These are phyloP conservation scores for Microcyclospora tardicrescens DNA, from an alignment of 2,329 filamentous ascomycete genomes.

Conservation along the genomic window DNA sequence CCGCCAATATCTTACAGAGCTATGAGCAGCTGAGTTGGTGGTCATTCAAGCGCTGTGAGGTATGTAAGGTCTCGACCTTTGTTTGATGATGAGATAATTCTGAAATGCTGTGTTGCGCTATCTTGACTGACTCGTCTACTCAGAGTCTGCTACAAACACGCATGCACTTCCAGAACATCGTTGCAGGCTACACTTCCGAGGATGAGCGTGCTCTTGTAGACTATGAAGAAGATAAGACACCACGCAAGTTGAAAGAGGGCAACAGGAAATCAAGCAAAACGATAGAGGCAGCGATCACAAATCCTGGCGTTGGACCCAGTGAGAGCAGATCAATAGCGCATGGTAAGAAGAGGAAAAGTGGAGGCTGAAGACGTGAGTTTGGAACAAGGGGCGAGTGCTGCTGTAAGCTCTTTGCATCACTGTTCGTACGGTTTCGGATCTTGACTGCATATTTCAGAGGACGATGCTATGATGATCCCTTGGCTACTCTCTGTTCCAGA, in stretches of 20 bases:
- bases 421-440: too few species aligned
- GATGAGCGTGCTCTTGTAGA: constrained; percentile 10
- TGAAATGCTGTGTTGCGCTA: too few species aligned
- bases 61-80: constrained; percentile 4
- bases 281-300: too few species aligned
- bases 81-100: not conserved
- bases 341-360: too few species aligned
- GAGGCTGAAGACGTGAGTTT: too few species aligned
- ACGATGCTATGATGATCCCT: too few species aligned
- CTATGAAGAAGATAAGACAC: constrained; percentile 17
- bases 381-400: too few species aligned
- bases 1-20: constrained; percentile 18
- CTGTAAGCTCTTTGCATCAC: too few species aligned
- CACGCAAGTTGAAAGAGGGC: not conserved
- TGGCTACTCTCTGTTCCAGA: constrained; percentile 3
- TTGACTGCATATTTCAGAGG: too few species aligned
- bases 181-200: constrained; percentile 15
- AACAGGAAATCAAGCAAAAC: too few species aligned
- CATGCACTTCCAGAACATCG: constrained; percentile 18
- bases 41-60: constrained; percentile 17
- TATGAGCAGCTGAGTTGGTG: constrained; percentile 22
- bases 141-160: constrained; percentile 23
- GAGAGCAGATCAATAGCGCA: too few species aligned
- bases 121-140: not conserved
- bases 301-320: too few species aligned